Evolutionary conservation across 2,329 filamentous ascomycete species (phyloP), one percentile per base, ranked within the genome.

Genomic region (Hymenoscyphus infarciens): DNA sequence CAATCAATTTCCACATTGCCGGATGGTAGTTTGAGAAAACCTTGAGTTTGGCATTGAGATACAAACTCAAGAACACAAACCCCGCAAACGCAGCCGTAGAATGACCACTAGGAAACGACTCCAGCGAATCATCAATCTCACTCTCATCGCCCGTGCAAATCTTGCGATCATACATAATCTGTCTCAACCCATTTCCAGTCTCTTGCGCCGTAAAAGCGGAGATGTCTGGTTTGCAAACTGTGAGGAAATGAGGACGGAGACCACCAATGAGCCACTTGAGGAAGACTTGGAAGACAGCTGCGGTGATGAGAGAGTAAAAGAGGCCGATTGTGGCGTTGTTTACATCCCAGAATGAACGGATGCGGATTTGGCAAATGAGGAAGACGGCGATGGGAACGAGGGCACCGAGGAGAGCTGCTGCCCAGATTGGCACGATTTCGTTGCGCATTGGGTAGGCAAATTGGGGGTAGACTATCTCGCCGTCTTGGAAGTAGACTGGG

Each of bases 11-110:
- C 89, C 88, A 91, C 81, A 90, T 85, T 13, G 85, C 80, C 0
- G 89, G 84, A 71, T 91, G 88, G 73, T 89, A 88, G 78, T 90
- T 88, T 66, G 83, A 78, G 69, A 87, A 91, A 61, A 91, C 83
- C 80, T 91, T 92, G 67, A 92, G 81, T 78, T 92, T 92, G 56
- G 87, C 89, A 74, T 92, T 92, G 54, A 92, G 82, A 77, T 91
- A 92, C 1, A 92, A 78, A 68, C 82, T 88, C 2, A 92, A 77
- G 72, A 84, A 92, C 25, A 90, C 81, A 68, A 90, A 88, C 5
- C 87, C 88, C 0, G 86, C 87, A 63, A 91, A 91, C 0, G 87
- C 88, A 0, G 88, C 88, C 0, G 88, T 90, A 5, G 87, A 86
- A 74, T 92, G 89, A 0, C 90, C 90, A 1, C 84, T 88, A 0